Evolutionary conservation across 1,139 yeast genomes (phyloP), one percentile per base, ranked within the genome.

Genomic region (Taiozyma sp.): DNA sequence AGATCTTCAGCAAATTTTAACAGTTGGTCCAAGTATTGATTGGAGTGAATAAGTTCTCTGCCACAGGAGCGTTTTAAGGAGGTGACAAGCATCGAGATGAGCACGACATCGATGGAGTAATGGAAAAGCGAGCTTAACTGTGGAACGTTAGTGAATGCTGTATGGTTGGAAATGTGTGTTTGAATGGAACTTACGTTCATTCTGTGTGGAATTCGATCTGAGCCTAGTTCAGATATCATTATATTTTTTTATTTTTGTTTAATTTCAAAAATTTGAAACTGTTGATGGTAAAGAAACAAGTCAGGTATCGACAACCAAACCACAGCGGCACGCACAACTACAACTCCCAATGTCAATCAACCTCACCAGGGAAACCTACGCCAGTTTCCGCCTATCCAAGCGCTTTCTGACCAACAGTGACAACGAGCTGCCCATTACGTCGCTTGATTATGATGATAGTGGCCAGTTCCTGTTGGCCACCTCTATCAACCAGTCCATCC

Each of bases 401-500:
- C 22, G 41, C 2, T 38, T 38, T 9, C 14, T 38, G 14, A 22
- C 41, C 13, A 38, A 38, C 24, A 19, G 79, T 59, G 75, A 79
- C 51, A 74, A 74, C 29, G 78, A 80, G 3, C 73, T 84, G 8
- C 78, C 79, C 16, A 79, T 91, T 13, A 89, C 97, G 5, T 87
- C 97, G 24, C 68, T 93, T 29, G 92, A 87, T 63, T 93, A 84
- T 65, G 96, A 91, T 65, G 95, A 87, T 59, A 75, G 87, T 8
- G 99, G 99, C 6, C 87, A 85, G 58, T 87, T 73, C 64, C 74
- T 89, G 43, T 72, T 95, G 39, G 80, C 96, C 3, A 78, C 96
- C 0, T 90, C 93, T 3, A 81, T 84, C 12, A 96, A 90, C 69
- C 92, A 89, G 62, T 78, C 89, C 22, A 83, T 93, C 60, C 96